Evolutionary conservation across 1,284 basidiomycete species (phyloP), one percentile per base, ranked within the genome.

Genomic region (Xanthoconium separans): DNA sequence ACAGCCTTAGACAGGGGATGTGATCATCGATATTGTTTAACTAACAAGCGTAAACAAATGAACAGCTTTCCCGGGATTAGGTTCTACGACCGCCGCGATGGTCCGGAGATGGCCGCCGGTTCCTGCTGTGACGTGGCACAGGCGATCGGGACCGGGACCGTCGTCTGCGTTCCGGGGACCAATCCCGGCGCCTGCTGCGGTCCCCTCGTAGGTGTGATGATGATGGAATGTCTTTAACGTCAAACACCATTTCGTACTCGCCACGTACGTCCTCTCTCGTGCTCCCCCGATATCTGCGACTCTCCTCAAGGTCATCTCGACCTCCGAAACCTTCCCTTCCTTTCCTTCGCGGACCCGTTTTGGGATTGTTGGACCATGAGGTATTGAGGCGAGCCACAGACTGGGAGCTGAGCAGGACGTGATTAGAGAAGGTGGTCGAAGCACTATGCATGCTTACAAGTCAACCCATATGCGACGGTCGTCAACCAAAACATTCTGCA

Each of bases 401-500:
- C 78, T 97, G 93, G 3, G 90, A 93, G 75, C 90, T 91, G 64
- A 55, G 48, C 43, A 50, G 43, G 44, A 57, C 61, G 50, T 34
- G 52, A 54, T 66, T 45, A 65, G 59, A 48, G 50, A 62, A 52
- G 5, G 50, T 1, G 36, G 43, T 40, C n/a, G 42, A 12, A 41
- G 24, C 12, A 34, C 40, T 37, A 51, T 47, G 33, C 47, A 47
- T 27, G 37, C 54, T 59, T 60, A 90, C 87, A 98, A 98, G 73
- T 98, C 95, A 58, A 99, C 96, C 91, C 96, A 98, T 69, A 99
- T 99, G 20, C 97, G 84, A 16, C 95, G 83, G 72, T 99, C 97
- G 70, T 99, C 96, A n/a, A 99, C 91, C 9, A 99, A 77, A 0
- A 99, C 96, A 65, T 98, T 98, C 71, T 99, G 96, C 96, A 99